Conservation (phyloP, 352 stramenopile species). For the Globisporangium spiculum region DNA sequence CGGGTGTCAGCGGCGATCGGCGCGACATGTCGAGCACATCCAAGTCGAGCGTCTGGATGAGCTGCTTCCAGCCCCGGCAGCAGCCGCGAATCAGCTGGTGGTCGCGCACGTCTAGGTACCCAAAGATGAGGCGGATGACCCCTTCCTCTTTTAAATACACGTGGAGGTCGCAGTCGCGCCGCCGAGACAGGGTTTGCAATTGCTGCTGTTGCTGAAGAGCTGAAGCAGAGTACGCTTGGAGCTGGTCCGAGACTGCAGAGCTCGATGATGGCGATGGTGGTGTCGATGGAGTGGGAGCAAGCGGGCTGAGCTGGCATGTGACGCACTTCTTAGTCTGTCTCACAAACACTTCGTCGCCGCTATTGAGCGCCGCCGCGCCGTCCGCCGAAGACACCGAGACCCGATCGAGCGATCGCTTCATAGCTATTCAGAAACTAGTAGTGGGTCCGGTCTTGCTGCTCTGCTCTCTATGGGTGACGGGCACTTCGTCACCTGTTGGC, state of each 20-base stretch:
- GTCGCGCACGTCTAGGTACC: conserved; percentile 72
- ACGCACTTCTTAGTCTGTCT: conserved; percentile 18
- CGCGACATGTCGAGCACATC: conserved; percentile 63
- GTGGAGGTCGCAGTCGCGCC: conserved; percentile 33
- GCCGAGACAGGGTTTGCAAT: background rate
- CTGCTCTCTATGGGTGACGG: conserved; percentile 1
- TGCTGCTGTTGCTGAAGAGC: background rate
- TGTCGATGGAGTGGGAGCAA: background rate
- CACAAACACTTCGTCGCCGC: conserved; percentile 15
- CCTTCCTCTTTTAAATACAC: conserved; percentile 51
- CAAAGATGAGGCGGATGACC: conserved; percentile 55
- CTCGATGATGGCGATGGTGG: background rate
- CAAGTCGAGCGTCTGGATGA: conserved; percentile 69
- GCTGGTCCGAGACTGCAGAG: background rate
- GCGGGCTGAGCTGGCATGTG: conserved; percentile 14
- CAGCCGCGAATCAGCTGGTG: conserved; percentile 62
- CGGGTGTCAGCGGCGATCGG: conserved; percentile 43
- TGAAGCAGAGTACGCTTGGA: background rate
- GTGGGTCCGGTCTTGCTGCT: background rate
- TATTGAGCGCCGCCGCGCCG: background rate
- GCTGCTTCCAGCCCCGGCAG: conserved; percentile 54
- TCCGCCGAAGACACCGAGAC: conserved; percentile 19
- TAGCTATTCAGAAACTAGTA: conserved; percentile 10
- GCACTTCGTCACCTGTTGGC: conserved; percentile 11
- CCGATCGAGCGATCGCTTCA: conserved; percentile 52